Conservation (phyloP, 495 filamentous ascomycete species). For the Lophiotrema nucula region DNA sequence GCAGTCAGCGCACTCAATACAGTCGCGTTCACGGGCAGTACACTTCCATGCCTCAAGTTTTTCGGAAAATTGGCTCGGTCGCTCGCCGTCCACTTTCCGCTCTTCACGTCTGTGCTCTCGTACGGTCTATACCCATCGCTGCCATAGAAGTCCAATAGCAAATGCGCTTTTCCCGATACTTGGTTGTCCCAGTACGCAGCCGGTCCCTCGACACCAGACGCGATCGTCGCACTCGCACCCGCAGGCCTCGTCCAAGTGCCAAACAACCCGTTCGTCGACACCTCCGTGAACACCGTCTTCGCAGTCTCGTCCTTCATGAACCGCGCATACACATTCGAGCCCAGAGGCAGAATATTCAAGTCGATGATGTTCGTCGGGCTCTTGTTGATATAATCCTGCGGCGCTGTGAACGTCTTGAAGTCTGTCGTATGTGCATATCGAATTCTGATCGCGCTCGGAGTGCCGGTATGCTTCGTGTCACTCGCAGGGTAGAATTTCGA, state of each 20-base stretch:
- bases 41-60: conserved; percentile 52
- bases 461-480: conserved; percentile 20
- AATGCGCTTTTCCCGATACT: conserved; percentile 44
- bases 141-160: conserved; percentile 53
- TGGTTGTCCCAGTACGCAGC: conserved; percentile 51
- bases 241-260: conserved; percentile 53
- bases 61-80: conserved; percentile 43
- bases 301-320: conserved; percentile 56
- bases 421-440: conserved; percentile 25
- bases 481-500: conserved; percentile 44
- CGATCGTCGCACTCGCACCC: conserved; percentile 44
- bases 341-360: conserved; percentile 46
- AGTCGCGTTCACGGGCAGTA: conserved; percentile 47
- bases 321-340: conserved; percentile 43
- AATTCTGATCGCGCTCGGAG: conserved; percentile 17
- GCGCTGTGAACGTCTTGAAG: conserved; percentile 13
- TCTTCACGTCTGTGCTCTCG: conserved; percentile 44
- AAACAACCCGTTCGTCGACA: conserved; percentile 48
- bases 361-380: conserved; percentile 29
- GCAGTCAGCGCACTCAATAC: conserved; percentile 42
- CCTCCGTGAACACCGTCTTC: conserved; percentile 52
- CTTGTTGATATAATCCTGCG: conserved; percentile 27
- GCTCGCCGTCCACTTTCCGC: conserved; percentile 49
- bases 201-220: conserved; percentile 50
- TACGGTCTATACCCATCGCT: conserved; percentile 53